Evolutionary conservation across 306 rosid species (phyloP).

Genomic region (Malus fusca): DNA sequence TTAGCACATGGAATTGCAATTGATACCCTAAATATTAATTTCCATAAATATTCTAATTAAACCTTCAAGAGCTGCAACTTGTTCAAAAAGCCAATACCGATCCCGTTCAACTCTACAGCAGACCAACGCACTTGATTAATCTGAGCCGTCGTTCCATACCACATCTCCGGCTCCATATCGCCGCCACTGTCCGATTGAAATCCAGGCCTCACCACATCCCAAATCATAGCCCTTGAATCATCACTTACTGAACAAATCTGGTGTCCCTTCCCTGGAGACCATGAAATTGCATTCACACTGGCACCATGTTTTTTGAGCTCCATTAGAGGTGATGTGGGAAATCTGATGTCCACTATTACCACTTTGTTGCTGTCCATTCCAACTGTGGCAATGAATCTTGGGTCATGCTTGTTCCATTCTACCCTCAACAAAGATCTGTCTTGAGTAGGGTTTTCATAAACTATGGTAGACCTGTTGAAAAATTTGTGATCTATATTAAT

Average conservation of each 20-base stretch:
- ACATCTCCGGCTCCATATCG: constrained; percentile 43
- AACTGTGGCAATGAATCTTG: constrained; percentile 51
- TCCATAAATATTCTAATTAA: background rate
- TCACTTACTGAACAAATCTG: constrained; percentile 49
- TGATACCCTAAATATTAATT: background rate
- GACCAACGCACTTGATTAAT: constrained; percentile 64
- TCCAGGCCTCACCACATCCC: constrained; percentile 43
- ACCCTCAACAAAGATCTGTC: constrained; percentile 42
- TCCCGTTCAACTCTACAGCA: constrained; percentile 42
- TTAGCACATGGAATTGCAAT: background rate
- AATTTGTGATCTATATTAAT: too few relatives aligned
- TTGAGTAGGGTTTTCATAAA: constrained; percentile 44
- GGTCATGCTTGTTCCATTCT: constrained; percentile 65
- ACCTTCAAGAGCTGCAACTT: constrained; percentile 53
- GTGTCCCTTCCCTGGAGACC: constrained; percentile 49
- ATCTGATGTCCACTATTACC: constrained; percentile 52
- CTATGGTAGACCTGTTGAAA: constrained; percentile 37
- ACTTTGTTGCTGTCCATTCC: constrained; percentile 53
- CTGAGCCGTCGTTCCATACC: constrained; percentile 44
- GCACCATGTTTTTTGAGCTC: constrained; percentile 43
- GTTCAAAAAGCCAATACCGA: constrained; percentile 42
- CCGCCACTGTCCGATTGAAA: constrained; percentile 1
- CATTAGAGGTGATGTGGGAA: constrained; percentile 49
- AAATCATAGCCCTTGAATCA: constrained; percentile 57
- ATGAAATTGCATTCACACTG: constrained; percentile 54